These are phyloP conservation scores for Chaetoscypha palmicola DNA, from an alignment of 2,329 filamentous ascomycete species.

Conservation along the genomic window DNA sequence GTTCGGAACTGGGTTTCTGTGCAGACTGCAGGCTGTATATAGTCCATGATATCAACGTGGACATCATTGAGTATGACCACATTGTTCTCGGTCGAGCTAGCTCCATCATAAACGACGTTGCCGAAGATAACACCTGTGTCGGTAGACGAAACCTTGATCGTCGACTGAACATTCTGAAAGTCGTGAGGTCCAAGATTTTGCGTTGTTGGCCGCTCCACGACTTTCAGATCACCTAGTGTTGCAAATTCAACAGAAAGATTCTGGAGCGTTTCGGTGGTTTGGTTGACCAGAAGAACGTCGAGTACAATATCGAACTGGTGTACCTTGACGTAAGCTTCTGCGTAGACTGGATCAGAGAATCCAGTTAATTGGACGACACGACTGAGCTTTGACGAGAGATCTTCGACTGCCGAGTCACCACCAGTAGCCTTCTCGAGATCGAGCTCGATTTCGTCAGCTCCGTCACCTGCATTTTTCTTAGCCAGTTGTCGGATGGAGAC, in stretches of 20 bases:
- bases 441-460: slow-evolving; percentile 75
- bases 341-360: slow-evolving; percentile 96
- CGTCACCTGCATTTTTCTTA: slow-evolving; percentile 80
- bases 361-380: slow-evolving; percentile 95
- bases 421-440: slow-evolving; percentile 93
- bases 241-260: slow-evolving; percentile 97
- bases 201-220: slow-evolving; percentile 91
- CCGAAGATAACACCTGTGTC: slow-evolving; percentile 98
- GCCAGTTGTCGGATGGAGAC: slow-evolving; percentile 87
- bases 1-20: slow-evolving; percentile 97
- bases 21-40: slow-evolving; percentile 94
- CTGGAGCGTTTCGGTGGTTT: slow-evolving; percentile 92
- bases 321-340: slow-evolving; percentile 98
- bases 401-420: slow-evolving; percentile 76
- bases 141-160: slow-evolving; percentile 96
- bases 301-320: slow-evolving; percentile 98
- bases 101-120: slow-evolving; percentile 94
- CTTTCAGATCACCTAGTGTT: slow-evolving; percentile 95
- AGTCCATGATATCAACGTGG: slow-evolving; percentile 99
- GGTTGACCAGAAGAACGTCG: slow-evolving; percentile 93
- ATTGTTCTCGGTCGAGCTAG: slow-evolving; percentile 85
- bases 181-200: slow-evolving; percentile 94
- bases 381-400: slow-evolving; percentile 88
- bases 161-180: slow-evolving; percentile 97
- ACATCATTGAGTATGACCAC: slow-evolving; percentile 98